These are phyloP conservation scores for Clonostachys rhizophaga DNA, from an alignment of 2,329 filamentous ascomycete genomes.

Conservation along the genomic window DNA sequence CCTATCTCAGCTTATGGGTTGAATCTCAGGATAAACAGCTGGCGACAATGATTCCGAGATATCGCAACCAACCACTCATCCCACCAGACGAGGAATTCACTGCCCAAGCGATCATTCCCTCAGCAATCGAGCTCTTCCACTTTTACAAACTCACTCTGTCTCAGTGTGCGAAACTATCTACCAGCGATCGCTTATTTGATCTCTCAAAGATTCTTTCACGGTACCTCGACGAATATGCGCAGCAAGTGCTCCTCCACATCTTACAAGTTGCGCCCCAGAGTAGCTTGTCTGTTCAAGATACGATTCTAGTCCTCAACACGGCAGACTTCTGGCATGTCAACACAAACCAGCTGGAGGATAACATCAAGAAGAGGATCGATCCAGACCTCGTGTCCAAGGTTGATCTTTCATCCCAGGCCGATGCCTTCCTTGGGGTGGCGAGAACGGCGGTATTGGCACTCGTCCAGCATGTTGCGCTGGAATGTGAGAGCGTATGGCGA, in stretches of 20 bases:
- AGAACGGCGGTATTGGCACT: slow-evolving; percentile 80
- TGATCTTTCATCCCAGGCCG: slow-evolving; percentile 87
- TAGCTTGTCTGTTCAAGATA: slow-evolving; percentile 62
- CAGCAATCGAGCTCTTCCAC: slow-evolving; percentile 94
- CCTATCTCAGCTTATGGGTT: slow-evolving; percentile 94
- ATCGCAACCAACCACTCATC: slow-evolving; percentile 76
- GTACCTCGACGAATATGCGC: slow-evolving; percentile 92
- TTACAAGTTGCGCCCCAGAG: slow-evolving; percentile 51
- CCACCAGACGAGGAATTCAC: slow-evolving; percentile 89
- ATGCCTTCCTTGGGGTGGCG: slow-evolving; percentile 92
- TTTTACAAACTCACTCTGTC: slow-evolving; percentile 91
- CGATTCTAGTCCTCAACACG: slow-evolving; percentile 86
- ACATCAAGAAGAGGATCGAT: slow-evolving; percentile 87
- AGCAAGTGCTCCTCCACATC: slow-evolving; percentile 80
- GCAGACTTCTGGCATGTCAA: slow-evolving; percentile 97
- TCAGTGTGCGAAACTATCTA: slow-evolving; percentile 94
- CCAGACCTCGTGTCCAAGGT: slow-evolving; percentile 69
- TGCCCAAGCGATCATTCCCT: slow-evolving; percentile 81
- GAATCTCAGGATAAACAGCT: slow-evolving; percentile 92
- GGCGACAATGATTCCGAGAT: slow-evolving; percentile 78
- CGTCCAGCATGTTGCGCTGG: slow-evolving; percentile 77
- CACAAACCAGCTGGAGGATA: slow-evolving; percentile 89
- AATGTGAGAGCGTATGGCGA: slow-evolving; percentile 83
- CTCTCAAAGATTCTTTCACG: slow-evolving; percentile 82
- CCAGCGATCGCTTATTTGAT: slow-evolving; percentile 80